Conservation (phyloP, 2,329 filamentous ascomycete genomes). For the Aspergillus bombycis region DNA sequence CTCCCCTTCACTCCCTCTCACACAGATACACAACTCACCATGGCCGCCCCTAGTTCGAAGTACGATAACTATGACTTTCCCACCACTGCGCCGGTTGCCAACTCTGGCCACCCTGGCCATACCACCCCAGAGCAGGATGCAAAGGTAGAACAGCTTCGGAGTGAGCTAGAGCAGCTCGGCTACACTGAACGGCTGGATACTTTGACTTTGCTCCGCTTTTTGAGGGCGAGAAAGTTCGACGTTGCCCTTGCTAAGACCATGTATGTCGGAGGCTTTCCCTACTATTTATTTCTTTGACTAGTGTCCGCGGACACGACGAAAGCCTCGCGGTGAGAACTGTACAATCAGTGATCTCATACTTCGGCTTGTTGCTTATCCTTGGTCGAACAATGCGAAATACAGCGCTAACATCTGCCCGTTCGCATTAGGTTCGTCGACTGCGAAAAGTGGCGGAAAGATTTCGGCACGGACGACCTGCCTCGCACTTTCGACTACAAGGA, state of each 20-base stretch:
- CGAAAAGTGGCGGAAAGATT: slow-evolving; percentile 89
- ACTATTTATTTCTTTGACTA: not conserved
- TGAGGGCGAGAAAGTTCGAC: slow-evolving; percentile 94
- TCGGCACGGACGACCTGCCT: slow-evolving; percentile 79
- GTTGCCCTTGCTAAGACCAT: slow-evolving; percentile 82
- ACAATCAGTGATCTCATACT: not conserved
- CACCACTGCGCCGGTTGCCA: slow-evolving; percentile 69
- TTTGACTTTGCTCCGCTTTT: slow-evolving; percentile 86
- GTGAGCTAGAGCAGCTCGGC: slow-evolving; percentile 80
- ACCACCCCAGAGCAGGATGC: slow-evolving; percentile 86
- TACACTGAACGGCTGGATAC: slow-evolving; percentile 87
- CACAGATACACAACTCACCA: slow-evolving; percentile 27
- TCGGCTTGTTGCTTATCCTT: not conserved
- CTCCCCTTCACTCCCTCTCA: slow-evolving; percentile 11
- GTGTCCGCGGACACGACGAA: not conserved
- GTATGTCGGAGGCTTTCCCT: slow-evolving; percentile 57
- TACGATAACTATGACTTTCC: slow-evolving; percentile 97
- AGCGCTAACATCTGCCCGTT: slow-evolving; percentile 15
- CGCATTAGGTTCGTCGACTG: slow-evolving; percentile 77
- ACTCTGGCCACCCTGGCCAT: slow-evolving; percentile 83
- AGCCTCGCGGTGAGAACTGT: not conserved
- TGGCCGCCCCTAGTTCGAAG: slow-evolving; percentile 70
- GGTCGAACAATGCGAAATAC: not conserved
- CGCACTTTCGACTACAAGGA: slow-evolving; percentile 84
- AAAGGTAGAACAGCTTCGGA: slow-evolving; percentile 81